Conservation (phyloP, 257 asterid genomes). For the Plantago major region DNA sequence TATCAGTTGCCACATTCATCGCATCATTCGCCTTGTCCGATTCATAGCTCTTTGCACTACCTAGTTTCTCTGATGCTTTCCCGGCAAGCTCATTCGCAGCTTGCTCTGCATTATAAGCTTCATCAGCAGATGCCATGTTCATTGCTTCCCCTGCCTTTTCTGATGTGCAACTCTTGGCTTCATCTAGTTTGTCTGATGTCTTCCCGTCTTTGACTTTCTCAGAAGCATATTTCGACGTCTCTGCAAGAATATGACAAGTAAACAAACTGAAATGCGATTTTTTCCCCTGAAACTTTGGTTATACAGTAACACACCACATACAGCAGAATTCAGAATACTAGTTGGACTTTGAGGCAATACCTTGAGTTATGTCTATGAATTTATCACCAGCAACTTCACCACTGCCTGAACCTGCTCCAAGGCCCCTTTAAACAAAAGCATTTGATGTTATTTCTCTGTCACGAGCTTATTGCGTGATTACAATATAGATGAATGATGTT, state of each 20-base stretch:
- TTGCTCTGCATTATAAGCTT: constrained; percentile 16
- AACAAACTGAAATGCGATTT: too few species aligned
- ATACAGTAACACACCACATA: too few species aligned
- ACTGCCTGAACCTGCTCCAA: too few species aligned
- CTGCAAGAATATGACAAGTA: constrained; percentile 10
- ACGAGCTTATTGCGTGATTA: too few species aligned
- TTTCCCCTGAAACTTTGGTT: too few species aligned
- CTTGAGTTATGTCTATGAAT: too few species aligned
- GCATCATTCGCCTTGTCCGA: constrained; percentile 29
- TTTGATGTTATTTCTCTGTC: too few species aligned
- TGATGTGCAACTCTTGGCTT: constrained; percentile 28
- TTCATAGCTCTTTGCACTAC: constrained; percentile 25
- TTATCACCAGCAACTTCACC: too few species aligned
- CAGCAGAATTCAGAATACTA: too few species aligned
- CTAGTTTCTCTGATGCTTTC: constrained; percentile 25
- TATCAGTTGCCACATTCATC: constrained; percentile 23
- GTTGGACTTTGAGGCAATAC: too few species aligned
- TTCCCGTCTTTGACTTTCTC: constrained; percentile 33
- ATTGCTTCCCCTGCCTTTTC: constrained; percentile 26
- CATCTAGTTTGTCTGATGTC: constrained; percentile 26
- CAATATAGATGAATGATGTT: too few species aligned
- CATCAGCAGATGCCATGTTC: constrained; percentile 27
- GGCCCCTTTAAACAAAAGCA: too few species aligned
- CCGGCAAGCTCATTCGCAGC: constrained; percentile 22
- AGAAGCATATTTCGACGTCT: constrained; percentile 41